Percentiles rank a stretch among this genome's conserved stretches.
These are phyloP conservation scores for Citropsis articulata DNA, from an alignment of 345 rosid genomes.

Conservation along the genomic window DNA sequence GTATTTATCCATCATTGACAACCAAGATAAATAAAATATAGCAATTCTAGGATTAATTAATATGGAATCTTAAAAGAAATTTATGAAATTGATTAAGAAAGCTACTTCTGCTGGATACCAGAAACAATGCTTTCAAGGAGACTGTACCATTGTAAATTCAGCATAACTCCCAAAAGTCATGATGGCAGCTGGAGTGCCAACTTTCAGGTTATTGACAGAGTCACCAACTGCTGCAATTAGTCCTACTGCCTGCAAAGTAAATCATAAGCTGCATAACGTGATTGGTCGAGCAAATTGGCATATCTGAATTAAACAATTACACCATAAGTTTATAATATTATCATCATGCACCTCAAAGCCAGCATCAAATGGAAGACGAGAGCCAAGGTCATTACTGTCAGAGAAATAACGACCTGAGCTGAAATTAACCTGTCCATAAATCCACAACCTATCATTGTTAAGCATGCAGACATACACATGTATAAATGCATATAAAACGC, in stretches of 20 bases:
- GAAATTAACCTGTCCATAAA: constrained; percentile 72
- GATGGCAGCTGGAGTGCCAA: constrained; percentile 91
- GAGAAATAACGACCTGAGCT: constrained; percentile 91
- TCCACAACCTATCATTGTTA: constrained; percentile 18
- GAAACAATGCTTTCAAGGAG: constrained; percentile 8
- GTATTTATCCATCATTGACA: constrained; percentile 10
- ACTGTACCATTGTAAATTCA: constrained; percentile 61
- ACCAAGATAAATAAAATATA: neutral
- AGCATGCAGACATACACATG: neutral
- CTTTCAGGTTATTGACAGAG: constrained; percentile 61
- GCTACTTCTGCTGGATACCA: constrained; percentile 8
- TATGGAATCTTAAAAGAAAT: neutral
- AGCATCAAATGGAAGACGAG: constrained; percentile 88
- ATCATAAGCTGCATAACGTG: neutral
- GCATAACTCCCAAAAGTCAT: constrained; percentile 91
- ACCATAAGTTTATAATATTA: neutral
- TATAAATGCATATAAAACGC: too few relatives aligned
- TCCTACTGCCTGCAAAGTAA: constrained; percentile 72
- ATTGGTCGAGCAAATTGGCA: constrained; percentile 15
- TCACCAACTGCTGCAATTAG: constrained; percentile 86
- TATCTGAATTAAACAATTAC: constrained; percentile 7
- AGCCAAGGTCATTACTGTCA: constrained; percentile 30
- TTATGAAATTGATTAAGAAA: constrained; percentile 1
- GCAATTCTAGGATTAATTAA: neutral
- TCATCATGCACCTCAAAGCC: constrained; percentile 76